Evolutionary conservation across 768 basidiomycete genomes (phyloP).

Genomic region (Tylopilus vinaceipallidus): DNA sequence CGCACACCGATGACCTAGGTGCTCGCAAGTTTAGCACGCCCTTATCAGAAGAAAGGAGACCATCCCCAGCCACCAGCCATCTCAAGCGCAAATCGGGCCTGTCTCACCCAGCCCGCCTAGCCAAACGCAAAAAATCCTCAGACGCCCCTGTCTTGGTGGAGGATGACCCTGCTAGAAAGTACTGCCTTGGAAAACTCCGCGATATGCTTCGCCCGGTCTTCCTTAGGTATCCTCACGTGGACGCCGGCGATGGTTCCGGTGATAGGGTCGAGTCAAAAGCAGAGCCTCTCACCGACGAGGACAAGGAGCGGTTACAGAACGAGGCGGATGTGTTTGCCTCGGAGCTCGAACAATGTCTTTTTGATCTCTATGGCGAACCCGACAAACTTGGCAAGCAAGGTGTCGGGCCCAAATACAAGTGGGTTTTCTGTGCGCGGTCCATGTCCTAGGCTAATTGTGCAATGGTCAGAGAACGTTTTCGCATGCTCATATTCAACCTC

Average conservation of each 20-base stretch:
- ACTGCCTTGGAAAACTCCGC: slow-evolving; percentile 74
- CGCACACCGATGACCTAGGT: slow-evolving; percentile 13
- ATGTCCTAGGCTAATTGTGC: slow-evolving; percentile 4
- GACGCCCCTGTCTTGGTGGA: slow-evolving; percentile 37
- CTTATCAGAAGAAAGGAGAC: slow-evolving; percentile 20
- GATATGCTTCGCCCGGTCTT: slow-evolving; percentile 73
- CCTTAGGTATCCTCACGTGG: slow-evolving; percentile 61
- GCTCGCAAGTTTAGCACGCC: slow-evolving; percentile 17
- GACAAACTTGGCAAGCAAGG: slow-evolving; percentile 66
- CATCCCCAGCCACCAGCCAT: slow-evolving; percentile 22
- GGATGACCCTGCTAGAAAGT: slow-evolving; percentile 77
- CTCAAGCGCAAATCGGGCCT: slow-evolving; percentile 57
- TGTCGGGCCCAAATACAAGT: slow-evolving; percentile 84
- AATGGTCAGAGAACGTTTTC: slow-evolving; percentile 74
- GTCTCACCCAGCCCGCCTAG: slow-evolving; percentile 36
- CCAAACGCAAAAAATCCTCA: slow-evolving; percentile 49
- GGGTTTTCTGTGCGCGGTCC: slow-evolving; percentile 24
- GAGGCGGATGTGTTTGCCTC: slow-evolving; percentile 62
- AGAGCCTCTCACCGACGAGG: slow-evolving; percentile 59
- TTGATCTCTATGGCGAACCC: slow-evolving; percentile 71
- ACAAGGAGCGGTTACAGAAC: slow-evolving; percentile 52
- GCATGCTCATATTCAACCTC: slow-evolving; percentile 86
- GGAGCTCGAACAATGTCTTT: slow-evolving; percentile 75
- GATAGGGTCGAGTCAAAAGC: slow-evolving; percentile 41
- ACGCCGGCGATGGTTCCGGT: slow-evolving; percentile 30